Evolutionary conservation across 768 basidiomycete genomes (phyloP), one percentile per base, ranked within the genome.

Genomic region (Gelatoporia subvermispora): DNA sequence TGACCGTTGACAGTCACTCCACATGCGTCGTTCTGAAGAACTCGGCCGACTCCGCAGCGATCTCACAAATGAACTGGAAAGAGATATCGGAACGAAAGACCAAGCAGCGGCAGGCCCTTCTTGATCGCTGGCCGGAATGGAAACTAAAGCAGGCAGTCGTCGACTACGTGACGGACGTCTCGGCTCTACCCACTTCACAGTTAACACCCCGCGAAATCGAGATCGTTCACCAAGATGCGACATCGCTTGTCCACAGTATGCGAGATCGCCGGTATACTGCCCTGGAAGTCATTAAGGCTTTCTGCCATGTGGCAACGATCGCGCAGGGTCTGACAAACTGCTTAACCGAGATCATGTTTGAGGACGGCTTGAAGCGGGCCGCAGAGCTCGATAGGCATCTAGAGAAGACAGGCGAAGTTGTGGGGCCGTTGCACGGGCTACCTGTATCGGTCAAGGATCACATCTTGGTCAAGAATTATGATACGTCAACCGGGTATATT

Each of bases 311-410:
- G 37, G 68, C 71, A 23, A 59, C 64, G 22, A 56, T 67, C 25
- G 85, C 85, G 8, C 89, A 93, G 15, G 63, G 68, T 31, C 71
- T 72, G 53, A 85, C 84, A 4, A 92, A 92, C 60, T 89, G 87
- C 62, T 59, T 92, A 36, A 93, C 91, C 2, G 90, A 93, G 74
- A 88, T 92, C 2, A 71, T 90, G 62, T 86, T 92, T 58, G 71
- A 71, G 17, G 76, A 82, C 56, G 91, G 85, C 3, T 70, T 77
- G 31, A 64, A 72, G 49, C 75, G 78, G 49, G 89, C 88, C 0
- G 66, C 69, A 44, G 74, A 71, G 22, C 76, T 91, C 4, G 91
- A 93, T 60, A 65, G 67, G 23, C 81, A 88, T 52, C 84, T 84
- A 61, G 70, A 75, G 3, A 57, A 65, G 15, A 85, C 81, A 0